Evolutionary conservation across 495 filamentous ascomycete genomes (phyloP).

Genomic region (Acidomyces sp.): DNA sequence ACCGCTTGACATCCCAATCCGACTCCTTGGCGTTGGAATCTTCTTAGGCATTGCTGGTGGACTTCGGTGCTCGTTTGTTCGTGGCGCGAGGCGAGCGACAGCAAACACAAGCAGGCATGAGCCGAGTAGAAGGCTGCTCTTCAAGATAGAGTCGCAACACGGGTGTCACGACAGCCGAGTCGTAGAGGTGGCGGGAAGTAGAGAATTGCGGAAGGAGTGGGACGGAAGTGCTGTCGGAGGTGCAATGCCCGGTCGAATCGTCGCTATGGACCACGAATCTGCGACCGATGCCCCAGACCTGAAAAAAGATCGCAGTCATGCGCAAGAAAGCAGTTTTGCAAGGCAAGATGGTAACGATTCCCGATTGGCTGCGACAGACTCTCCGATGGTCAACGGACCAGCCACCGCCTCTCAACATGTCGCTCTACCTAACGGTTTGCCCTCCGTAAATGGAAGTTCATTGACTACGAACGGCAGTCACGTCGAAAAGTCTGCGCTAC

Average conservation of each 20-base stretch:
- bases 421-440: slow-evolving; percentile 3
- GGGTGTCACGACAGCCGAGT: slow-evolving; percentile 2
- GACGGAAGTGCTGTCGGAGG: slow-evolving; percentile 14
- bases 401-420: slow-evolving; percentile 1
- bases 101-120: not conserved
- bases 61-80: no score
- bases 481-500: slow-evolving; percentile 1
- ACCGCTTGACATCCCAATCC: no score
- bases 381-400: not conserved
- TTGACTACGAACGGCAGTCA: slow-evolving; percentile 8
- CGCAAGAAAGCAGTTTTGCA: slow-evolving; percentile 3
- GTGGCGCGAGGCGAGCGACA: not conserved
- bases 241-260: slow-evolving; percentile 29
- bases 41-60: no score
- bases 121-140: not conserved
- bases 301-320: slow-evolving; percentile 16
- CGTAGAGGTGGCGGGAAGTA: slow-evolving; percentile 9
- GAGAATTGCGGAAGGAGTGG: slow-evolving; percentile 17
- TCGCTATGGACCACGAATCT: slow-evolving; percentile 26
- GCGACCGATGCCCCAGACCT: slow-evolving; percentile 19
- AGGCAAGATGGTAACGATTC: not conserved
- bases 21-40: no score
- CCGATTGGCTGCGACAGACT: not conserved
- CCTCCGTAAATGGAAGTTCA: not conserved
- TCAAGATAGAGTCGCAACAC: slow-evolving; percentile 16